Base-by-base conservation (phyloP, 176 grass and related monocot genomes). In the Musa beccarii region DNA sequence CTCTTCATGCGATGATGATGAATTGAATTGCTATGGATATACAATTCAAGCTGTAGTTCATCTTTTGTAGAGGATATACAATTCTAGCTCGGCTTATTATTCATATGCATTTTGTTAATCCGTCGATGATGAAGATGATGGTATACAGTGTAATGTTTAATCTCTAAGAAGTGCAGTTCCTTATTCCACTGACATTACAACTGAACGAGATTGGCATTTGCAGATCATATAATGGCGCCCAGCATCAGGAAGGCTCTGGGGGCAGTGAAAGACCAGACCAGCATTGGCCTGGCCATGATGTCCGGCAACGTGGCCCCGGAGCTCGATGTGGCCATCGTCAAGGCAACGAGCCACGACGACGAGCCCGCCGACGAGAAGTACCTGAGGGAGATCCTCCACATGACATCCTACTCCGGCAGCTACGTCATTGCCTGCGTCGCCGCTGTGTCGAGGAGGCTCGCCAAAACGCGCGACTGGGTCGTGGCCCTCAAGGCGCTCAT, bases 231-330 rank as follows among this genome's bases (percentile, higher is more conserved):
- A 62, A 62, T 62, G 57, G 57, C 57, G 6, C 57, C 57, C 57
- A 19, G 17, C 57, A 62, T 62, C 57, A 62, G 57, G 57, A 62
- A 62, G 57, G 57, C 57, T 62, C 14, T 62, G 15, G 57, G 57
- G 20, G 57, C 57, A 62, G 57, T 62, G 57, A 62, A 62, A 62
- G 57, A 62, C 57, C 57, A 62, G 17, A 62, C 57, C 57, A 62
- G 57, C 15, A 62, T 62, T 62, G 57, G 57, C 57, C 20, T 62
- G 57, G 57, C 57, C 17, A 62, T 19, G 57, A n/a, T 62, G 57
- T 62, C 57, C 20, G 9, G 57, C 21, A 62, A 62, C 20, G 20
- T 62, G 57, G 57, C 57, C 15, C 57, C 57, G 21, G 57, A 62
- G 57, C 57, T 62, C 17, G 57, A 62, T 21, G 57, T 62, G 57